A percentile compares a stretch with the other conserved stretches of the same genome.
phyloP scores from a whole-genome alignment of 495 filamentous ascomycete species.

The Tuber melanosporum region DNA sequence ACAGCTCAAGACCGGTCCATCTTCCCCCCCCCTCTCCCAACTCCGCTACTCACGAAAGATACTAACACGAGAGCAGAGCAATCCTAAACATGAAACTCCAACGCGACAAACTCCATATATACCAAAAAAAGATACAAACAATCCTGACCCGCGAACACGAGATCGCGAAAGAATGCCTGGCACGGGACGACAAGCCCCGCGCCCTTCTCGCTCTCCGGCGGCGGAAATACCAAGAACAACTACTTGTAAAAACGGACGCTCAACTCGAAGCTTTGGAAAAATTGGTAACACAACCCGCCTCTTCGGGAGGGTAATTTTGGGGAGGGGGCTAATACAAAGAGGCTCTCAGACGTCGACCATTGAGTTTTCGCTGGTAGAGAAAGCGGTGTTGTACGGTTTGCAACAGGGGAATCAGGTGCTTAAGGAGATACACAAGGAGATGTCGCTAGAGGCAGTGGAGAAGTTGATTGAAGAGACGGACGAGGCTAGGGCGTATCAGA shows the following conservation, averaged over 20 bases:
- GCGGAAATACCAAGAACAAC: constrained; percentile 93
- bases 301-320: background rate
- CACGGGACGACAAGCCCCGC: constrained; percentile 63
- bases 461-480: constrained; percentile 44
- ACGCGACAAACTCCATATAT: constrained; percentile 91
- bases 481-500: constrained; percentile 36
- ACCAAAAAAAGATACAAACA: constrained; percentile 77
- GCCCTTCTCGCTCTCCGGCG: constrained; percentile 84
- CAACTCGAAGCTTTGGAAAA: constrained; percentile 85
- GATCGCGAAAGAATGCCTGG: constrained; percentile 74
- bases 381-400: constrained; percentile 85
- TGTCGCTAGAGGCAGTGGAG: constrained; percentile 64
- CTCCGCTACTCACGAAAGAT: constrained; percentile 44
- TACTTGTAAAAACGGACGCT: constrained; percentile 80
- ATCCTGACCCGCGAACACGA: constrained; percentile 76
- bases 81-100: constrained; percentile 97
- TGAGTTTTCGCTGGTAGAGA: constrained; percentile 92
- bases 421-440: constrained; percentile 84
- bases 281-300: constrained; percentile 44
- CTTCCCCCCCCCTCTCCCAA: background rate
- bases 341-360: constrained; percentile 57
- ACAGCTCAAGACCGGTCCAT: constrained; percentile 37
- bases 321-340: constrained; percentile 5
- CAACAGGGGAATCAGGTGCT: constrained; percentile 87
- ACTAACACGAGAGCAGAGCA: constrained; percentile 54